Base-by-base conservation (phyloP, 768 basidiomycete genomes). In the Xanthoconium purpureum region DNA sequence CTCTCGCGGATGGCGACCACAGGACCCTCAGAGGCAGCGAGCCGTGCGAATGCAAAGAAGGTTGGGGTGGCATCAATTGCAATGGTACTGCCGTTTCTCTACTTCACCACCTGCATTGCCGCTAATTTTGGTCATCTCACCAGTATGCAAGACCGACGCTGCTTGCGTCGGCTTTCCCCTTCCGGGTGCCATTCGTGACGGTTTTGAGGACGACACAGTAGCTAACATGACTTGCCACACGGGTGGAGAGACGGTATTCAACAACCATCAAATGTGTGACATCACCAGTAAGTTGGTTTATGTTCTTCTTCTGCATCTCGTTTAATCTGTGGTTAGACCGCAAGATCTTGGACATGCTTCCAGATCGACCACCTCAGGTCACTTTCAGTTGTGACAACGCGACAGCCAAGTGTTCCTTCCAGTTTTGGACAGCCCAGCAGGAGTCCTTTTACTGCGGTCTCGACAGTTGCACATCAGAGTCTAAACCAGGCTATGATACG, bases 371-470 rank as follows among this genome's bases (percentile, higher is more conserved):
- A 18, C 95, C 96, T 0, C 95, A 98, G 71, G 95, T 98, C 3
- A 98, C 97, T 1, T 99, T 99, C 72, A 88, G 89, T 61, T 99
- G 97, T 74, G 85, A 91, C 55, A 80, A 75, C 18, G 56, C 68
- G 2, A 75, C 79, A 13, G 74, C 75, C 5, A 83, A 83, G 1
- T 99, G 97, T 69, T 84, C 85, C 24, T 99, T 99, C 80, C 95
- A 99, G 73, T 99, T 99, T 76, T 99, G 97, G 97, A 92, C 94
- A 10, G 94, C 89, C 7, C 79, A 90, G 63, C 81, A 93, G 54
- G 96, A 99, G 70, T 95, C 93, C 0, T 98, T 99, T 73, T 98
- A 97, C 73, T 99, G 97, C 73, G 83, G 84, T 11, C 79, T 99
- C 52, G 79, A 89, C 42, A 69, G 80, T 17, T 98, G 97, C 68